phyloP scores from a whole-genome alignment of 345 rosid genomes.

The Boechera divaricarpa region DNA sequence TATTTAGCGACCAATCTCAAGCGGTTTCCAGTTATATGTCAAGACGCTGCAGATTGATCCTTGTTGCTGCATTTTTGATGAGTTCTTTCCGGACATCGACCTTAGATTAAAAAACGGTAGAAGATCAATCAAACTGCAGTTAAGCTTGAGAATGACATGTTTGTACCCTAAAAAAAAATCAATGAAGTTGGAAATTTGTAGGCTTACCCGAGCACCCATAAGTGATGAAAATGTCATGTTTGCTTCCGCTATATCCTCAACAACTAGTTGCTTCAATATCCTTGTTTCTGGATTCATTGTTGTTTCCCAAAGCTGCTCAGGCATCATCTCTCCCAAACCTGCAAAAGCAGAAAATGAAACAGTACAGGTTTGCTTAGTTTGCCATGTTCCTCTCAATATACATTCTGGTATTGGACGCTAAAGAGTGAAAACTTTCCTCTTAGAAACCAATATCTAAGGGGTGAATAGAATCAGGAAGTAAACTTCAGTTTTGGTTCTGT shows the following conservation, averaged over 20 bases:
- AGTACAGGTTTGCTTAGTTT: not conserved
- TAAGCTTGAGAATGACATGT: not conserved
- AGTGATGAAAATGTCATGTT: slow-evolving; percentile 80
- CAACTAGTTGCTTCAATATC: slow-evolving; percentile 76
- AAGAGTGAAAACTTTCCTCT: not conserved
- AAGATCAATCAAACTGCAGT: slow-evolving; percentile 1
- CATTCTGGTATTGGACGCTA: not conserved
- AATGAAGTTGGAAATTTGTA: not conserved
- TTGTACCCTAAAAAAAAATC: not conserved
- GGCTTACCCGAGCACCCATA: slow-evolving; percentile 89
- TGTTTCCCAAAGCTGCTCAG: slow-evolving; percentile 95
- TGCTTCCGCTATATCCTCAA: slow-evolving; percentile 85
- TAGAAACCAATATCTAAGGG: not conserved
- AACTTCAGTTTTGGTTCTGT: slow-evolving; percentile 11
- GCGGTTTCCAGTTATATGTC: slow-evolving; percentile 57
- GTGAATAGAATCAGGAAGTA: not conserved
- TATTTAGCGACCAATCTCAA: not conserved
- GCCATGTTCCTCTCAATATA: not conserved
- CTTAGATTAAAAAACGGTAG: slow-evolving; percentile 40
- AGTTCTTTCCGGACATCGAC: slow-evolving; percentile 89
- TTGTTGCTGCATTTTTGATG: slow-evolving; percentile 65
- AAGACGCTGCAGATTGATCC: slow-evolving; percentile 61
- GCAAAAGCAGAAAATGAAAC: slow-evolving; percentile 10
- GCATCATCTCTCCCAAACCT: slow-evolving; percentile 99
- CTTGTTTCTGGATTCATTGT: slow-evolving; percentile 90